Conservation (phyloP, 768 basidiomycete genomes). For the Macrocybe gigantea region DNA sequence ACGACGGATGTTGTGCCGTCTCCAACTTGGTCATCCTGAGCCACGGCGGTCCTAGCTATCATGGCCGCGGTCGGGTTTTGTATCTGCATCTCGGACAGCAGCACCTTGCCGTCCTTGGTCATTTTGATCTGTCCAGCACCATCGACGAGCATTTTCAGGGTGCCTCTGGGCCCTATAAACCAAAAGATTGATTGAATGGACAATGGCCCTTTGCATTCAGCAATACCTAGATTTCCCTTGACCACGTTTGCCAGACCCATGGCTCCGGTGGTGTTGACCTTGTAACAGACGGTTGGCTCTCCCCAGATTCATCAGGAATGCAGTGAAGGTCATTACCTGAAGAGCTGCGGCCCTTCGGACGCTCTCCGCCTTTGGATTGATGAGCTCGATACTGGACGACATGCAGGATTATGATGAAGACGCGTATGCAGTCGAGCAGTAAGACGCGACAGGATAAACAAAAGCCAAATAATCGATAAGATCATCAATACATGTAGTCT, state of each 20-base stretch:
- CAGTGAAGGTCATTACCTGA: conserved; percentile 49
- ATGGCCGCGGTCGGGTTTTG: conserved; percentile 98
- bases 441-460: no score
- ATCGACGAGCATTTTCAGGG: conserved; percentile 99
- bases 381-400: conserved; percentile 85
- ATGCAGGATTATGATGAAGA: conserved; percentile 21
- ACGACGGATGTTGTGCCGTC: conserved; percentile 99
- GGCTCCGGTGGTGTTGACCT: conserved; percentile 92
- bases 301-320: background rate
- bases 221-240: conserved; percentile 87
- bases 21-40: conserved; percentile 98
- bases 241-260: conserved; percentile 97
- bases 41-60: conserved; percentile 97
- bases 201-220: conserved; percentile 6
- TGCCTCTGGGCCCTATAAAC: conserved; percentile 82
- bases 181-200: background rate
- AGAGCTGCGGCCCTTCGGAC: conserved; percentile 85
- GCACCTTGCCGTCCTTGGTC: conserved; percentile 99
- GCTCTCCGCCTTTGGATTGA: conserved; percentile 96
- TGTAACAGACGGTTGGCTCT: conserved; percentile 14
- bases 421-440: no score
- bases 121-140: conserved; percentile 98
- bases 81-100: conserved; percentile 99
- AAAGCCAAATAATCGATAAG: background rate
- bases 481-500: background rate